Evolutionary conservation across 2,329 filamentous ascomycete species (phyloP).

Genomic region (Capronia americana): DNA sequence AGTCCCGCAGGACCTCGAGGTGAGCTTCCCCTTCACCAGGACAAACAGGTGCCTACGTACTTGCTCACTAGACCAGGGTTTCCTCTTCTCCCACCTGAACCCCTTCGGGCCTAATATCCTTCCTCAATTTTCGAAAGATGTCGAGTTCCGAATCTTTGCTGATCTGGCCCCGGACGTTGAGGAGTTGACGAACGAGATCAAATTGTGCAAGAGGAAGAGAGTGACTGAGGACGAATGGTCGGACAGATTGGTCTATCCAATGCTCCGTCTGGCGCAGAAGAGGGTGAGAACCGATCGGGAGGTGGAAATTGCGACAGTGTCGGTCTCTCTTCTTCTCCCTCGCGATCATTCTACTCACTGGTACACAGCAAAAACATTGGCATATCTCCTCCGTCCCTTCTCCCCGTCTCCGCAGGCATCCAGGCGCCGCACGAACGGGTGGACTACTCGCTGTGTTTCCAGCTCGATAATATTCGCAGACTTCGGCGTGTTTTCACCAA

Average conservation of each 20-base stretch:
- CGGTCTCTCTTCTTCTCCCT: neutral
- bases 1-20: neutral
- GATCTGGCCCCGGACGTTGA: neutral
- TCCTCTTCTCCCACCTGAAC: neutral
- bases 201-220: neutral
- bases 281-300: neutral
- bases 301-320: neutral
- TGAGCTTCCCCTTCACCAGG: neutral
- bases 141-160: neutral
- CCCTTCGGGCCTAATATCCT: neutral
- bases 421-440: neutral
- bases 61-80: neutral
- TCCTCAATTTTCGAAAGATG: neutral
- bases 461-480: neutral
- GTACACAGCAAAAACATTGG: neutral
- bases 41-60: neutral
- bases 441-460: conserved; percentile 1
- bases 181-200: neutral
- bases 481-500: neutral
- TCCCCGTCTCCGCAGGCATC: neutral
- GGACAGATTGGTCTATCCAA: neutral
- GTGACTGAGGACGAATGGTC: neutral
- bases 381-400: neutral
- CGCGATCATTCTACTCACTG: neutral
- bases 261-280: neutral